Evolutionary conservation across 106 monocot genomes (phyloP), one percentile per base, ranked within the genome.

Genomic region (Apostasia shenzhenica): DNA sequence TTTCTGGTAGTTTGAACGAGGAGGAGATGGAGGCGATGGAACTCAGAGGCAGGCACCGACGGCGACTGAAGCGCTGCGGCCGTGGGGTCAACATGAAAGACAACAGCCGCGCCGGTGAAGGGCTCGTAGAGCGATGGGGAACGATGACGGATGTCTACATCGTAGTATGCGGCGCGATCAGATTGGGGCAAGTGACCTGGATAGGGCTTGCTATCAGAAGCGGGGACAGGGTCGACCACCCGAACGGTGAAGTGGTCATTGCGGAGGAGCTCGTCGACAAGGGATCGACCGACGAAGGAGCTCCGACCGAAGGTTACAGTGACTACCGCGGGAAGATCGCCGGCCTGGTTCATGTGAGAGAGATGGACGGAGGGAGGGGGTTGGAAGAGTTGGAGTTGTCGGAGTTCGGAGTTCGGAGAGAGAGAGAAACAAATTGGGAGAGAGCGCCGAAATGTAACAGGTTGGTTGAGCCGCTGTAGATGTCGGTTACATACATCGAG

Each of bases 211-310:
- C 44, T 58, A 53, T 66, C 61, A 2, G 54, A 46, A 59, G 68
- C 9, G 13, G 88, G 83, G 61, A n/a, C 45, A 54, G 74, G 73
- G 66, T 84, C 79, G 61, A 78, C 80, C 73, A 92, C 69, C 41
- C 83, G 83, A 55, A 82, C 69, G 44, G 78, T 59, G 77, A 82
- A 77, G 53, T 41, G 46, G 61, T 54, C 71, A 64, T 77, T 71
- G 47, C 55, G 11, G 63, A 82, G 58, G 79, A 88, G 79, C 14
- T 79, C 54, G 14, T 76, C 37, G 61, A 77, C 73, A 53, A 88
- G 66, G 46, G 75, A 45, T 51, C 81, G 74, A 61, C 76, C 84
- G 58, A 88, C 44, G 73, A 79, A 69, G 70, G 72, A 74, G 56
- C 74, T 77, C 9, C 67, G 64, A 46, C 87, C 84, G 59, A 67